Evolutionary conservation across 2,329 filamentous ascomycete species (phyloP).

Genomic region (Herpotrichia juniperi): DNA sequence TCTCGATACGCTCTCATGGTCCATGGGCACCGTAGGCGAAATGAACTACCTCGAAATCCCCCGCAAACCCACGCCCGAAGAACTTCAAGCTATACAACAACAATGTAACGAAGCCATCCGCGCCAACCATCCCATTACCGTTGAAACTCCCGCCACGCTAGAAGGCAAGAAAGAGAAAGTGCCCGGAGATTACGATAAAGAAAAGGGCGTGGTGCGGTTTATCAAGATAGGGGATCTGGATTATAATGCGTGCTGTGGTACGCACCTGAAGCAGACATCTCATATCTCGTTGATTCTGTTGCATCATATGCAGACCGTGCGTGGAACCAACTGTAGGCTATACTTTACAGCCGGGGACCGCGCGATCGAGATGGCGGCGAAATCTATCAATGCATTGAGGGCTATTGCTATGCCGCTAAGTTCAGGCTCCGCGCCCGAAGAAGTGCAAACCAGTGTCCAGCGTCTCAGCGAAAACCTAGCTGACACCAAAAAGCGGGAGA

Average conservation of each 20-base stretch:
- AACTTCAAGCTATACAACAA: slow-evolving; percentile 31
- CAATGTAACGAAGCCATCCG: slow-evolving; percentile 36
- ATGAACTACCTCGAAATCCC: slow-evolving; percentile 42
- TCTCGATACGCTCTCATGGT: slow-evolving; percentile 37
- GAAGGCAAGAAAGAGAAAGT: slow-evolving; percentile 27
- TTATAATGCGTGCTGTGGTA: slow-evolving; percentile 43
- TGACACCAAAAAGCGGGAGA: slow-evolving; percentile 31
- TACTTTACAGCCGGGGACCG: slow-evolving; percentile 40
- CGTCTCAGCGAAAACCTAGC: slow-evolving; percentile 28
- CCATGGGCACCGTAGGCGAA: slow-evolving; percentile 38
- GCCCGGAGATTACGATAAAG: slow-evolving; percentile 38
- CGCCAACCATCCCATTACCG: slow-evolving; percentile 33
- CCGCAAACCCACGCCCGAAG: slow-evolving; percentile 33
- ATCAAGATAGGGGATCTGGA: slow-evolving; percentile 41
- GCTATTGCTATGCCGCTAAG: slow-evolving; percentile 34
- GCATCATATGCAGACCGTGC: slow-evolving; percentile 37
- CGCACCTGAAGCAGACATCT: slow-evolving; percentile 38
- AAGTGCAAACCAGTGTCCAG: slow-evolving; percentile 31
- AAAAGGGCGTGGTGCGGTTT: slow-evolving; percentile 39
- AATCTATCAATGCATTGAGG: slow-evolving; percentile 33
- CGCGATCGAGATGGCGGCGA: slow-evolving; percentile 32
- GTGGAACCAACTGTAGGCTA: slow-evolving; percentile 37
- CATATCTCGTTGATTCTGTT: slow-evolving; percentile 39
- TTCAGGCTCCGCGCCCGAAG: slow-evolving; percentile 24
- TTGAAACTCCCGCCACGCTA: slow-evolving; percentile 31